A percentile compares a stretch with the other conserved stretches of the same genome.
Evolutionary conservation across 352 stramenopile genomes (phyloP).

Genomic region (Vaucheria bursata): DNA sequence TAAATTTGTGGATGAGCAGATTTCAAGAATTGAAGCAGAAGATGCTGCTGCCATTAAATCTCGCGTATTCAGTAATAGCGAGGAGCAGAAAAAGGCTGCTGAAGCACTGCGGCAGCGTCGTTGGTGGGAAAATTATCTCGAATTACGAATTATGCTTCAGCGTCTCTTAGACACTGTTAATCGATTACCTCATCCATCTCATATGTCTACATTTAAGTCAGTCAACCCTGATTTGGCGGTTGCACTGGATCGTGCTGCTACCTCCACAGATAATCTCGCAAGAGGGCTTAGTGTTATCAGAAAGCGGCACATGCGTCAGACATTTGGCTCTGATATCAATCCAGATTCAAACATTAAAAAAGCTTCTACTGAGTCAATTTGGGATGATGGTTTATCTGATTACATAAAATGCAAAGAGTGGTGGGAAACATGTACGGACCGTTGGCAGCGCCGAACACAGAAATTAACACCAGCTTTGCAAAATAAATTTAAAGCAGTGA

Average conservation of each 20-base stretch:
- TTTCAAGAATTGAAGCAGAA: constrained; percentile 18
- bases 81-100: constrained; percentile 16
- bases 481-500: constrained; percentile 44
- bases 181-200: constrained; percentile 1
- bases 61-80: constrained; percentile 1
- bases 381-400: constrained; percentile 8
- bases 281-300: constrained; percentile 16
- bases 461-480: constrained; percentile 26
- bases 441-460: constrained; percentile 33
- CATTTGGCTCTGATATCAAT: not conserved
- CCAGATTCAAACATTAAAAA: not conserved
- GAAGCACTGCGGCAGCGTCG: constrained; percentile 34
- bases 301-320: constrained; percentile 22
- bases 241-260: constrained; percentile 1
- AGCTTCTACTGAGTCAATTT: not conserved
- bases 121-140: constrained; percentile 38
- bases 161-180: constrained; percentile 32
- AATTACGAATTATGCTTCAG: constrained; percentile 40
- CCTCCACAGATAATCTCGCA: constrained; percentile 10
- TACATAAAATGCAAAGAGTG: constrained; percentile 28
- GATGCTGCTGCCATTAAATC: constrained; percentile 14
- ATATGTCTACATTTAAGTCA: constrained; percentile 17
- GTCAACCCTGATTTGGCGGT: constrained; percentile 10
- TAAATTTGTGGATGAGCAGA: constrained; percentile 15
- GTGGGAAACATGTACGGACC: constrained; percentile 9